A percentile compares a stretch with the other conserved stretches of the same genome.
phyloP scores from a whole-genome alignment of 805 yeast species.

The Dipodascus geniculatus region DNA sequence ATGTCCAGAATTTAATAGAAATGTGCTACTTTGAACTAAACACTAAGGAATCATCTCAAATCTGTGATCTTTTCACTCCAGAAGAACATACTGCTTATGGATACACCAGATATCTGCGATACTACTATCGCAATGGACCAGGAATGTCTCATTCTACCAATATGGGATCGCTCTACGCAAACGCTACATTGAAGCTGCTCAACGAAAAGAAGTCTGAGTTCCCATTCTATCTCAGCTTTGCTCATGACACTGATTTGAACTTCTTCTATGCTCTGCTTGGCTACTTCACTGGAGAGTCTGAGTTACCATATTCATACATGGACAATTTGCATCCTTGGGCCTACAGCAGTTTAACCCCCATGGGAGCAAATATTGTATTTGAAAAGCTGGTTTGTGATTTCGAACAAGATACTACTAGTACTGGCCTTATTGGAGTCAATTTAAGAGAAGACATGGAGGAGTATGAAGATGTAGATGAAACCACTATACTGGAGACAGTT shows the following conservation, averaged over 20 bases:
- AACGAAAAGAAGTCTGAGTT: constrained; percentile 27
- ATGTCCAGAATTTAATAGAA: background rate
- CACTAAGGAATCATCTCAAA: background rate
- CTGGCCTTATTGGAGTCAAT: background rate
- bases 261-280: background rate
- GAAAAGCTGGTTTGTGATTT: constrained; percentile 37
- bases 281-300: background rate
- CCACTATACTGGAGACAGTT: background rate
- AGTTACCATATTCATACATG: constrained; percentile 15
- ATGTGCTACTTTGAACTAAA: constrained; percentile 4
- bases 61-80: constrained; percentile 31
- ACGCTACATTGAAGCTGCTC: background rate
- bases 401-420: background rate
- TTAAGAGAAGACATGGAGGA: background rate
- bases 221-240: constrained; percentile 25
- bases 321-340: constrained; percentile 38
- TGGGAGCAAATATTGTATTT: constrained; percentile 42
- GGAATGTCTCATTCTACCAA: constrained; percentile 1
- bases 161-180: constrained; percentile 5
- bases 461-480: background rate
- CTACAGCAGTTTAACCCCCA: constrained; percentile 39
- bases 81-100: constrained; percentile 36
- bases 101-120: constrained; percentile 22
- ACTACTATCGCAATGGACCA: constrained; percentile 3
- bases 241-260: constrained; percentile 36